Evolutionary conservation across 352 stramenopile genomes (phyloP), one percentile per base, ranked within the genome.

Genomic region (Phytophthora megakarya): DNA sequence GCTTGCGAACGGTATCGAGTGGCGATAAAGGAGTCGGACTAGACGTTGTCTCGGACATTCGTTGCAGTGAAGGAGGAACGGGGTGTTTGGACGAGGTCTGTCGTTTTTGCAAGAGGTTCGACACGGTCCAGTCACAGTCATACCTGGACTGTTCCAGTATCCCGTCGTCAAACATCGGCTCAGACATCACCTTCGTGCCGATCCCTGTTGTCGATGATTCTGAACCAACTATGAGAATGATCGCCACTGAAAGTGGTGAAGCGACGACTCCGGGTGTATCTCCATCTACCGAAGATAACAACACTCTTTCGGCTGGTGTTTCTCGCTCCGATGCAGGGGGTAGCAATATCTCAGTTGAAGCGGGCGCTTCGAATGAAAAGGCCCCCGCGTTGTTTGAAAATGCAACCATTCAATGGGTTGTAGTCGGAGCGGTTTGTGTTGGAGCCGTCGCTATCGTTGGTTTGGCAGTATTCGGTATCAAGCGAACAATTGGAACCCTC

Each of bases 21-120:
- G 70, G 73, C 7, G 70, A 75, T 26, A 65, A 72, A 35, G 51
- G 43, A 19, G 75, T 72, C 13, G 77, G 77, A 12, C 60, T 86
- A 13, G 55, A 77, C 10, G 57, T 78, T 52, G 62, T 79, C 7
- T 76, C 56, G 1, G 73, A 85, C 58, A 71, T 67, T 57, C 62
- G 50, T 8, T 84, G 75, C 49, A 72, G 46, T 13, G 61, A 56
- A 13, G 75, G 75, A 9, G 75, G 75, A 23, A 37, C 74, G 10
- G 72, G 70, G 30, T 84, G 75, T 39, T 70, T 72, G 15, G 37
- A 63, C 19, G 62, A 64, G 23, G 50, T 74, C 28, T 74, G 71
- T 16, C 62, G 66, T 28, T 78, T 67, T 48, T 73, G 71, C 47
- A 76, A 81, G 32, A 44, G 37, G 5, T 72, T 65, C 9, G 65